Base-by-base conservation (phyloP, 1,139 yeast species). In the Eremothecium cymbalariae region DNA sequence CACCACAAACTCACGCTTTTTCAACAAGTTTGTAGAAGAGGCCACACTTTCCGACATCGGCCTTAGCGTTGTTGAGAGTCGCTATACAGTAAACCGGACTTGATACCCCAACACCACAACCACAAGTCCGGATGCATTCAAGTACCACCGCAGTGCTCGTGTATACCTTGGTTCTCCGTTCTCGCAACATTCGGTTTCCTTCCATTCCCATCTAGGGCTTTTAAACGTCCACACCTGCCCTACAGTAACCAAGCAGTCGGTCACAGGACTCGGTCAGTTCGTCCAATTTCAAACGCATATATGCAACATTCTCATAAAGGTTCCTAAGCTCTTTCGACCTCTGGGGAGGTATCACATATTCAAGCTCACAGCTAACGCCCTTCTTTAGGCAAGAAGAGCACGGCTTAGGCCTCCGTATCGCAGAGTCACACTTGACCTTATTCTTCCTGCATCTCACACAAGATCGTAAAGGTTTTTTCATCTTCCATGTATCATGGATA, bases 371-470 rank as follows among this genome's bases (percentile, higher is more conserved):
- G 27, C 59, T 55, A 12, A 68, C 48, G 17, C 70, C 70, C 40
- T 68, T 66, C 50, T 70, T 72, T 9, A 62, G 45, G 52, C 85
- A 77, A 18, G 72, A 68, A 3, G 77, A 55, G 49, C 85, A 77
- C 0, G 81, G 72, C 18, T 57, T 50, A 2, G 84, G 83, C 28
- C 64, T 57, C 16, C 72, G 67, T 14, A 51, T 47, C 6, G 56
- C 47, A 8, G 79, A 79, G 49, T 77, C 78, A 55, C 84, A 77
- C 45, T 68, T 72, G 16, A 77, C 75, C 53, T 77, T 77, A 46
- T 75, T 79, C 47, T 70, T 71, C 29, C 84, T 64, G 53, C 85
- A 77, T 28, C 80, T 59, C 4, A 69, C 63, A 51, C 85, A 77
- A 8, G 81, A 70, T 45, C 74, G 74, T 39, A 77, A 60, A n/a